A percentile compares a stretch with the other conserved stretches of the same genome.
These are phyloP conservation scores for Salix suchowensis DNA, from an alignment of 345 rosid genomes.

Conservation along the genomic window DNA sequence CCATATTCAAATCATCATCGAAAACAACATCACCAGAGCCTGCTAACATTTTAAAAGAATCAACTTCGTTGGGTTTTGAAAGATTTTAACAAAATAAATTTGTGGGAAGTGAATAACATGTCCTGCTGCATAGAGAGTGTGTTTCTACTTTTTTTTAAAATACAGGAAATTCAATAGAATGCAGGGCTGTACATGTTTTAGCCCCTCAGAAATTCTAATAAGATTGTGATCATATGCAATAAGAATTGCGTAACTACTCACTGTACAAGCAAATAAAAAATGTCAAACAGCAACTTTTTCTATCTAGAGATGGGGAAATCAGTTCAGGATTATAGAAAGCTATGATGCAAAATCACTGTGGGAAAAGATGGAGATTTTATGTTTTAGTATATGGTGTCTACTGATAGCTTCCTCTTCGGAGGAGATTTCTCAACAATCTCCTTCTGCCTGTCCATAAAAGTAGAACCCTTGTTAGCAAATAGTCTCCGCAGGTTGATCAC, in stretches of 20 bases:
- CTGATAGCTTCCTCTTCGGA: slow-evolving; percentile 71
- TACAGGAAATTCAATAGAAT: too few relatives aligned
- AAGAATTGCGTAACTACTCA: neutral
- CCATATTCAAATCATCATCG: too few relatives aligned
- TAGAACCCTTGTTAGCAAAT: slow-evolving; percentile 80
- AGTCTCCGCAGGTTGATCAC: slow-evolving; percentile 88
- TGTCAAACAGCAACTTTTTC: neutral
- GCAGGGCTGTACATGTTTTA: too few relatives aligned
- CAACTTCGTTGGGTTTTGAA: too few relatives aligned
- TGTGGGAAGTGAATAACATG: too few relatives aligned
- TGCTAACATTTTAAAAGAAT: too few relatives aligned
- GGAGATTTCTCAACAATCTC: slow-evolving; percentile 70
- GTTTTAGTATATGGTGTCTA: slow-evolving; percentile 70
- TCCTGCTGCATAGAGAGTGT: too few relatives aligned
- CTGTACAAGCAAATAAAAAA: neutral
- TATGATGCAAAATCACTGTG: slow-evolving; percentile 8
- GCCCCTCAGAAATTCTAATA: neutral
- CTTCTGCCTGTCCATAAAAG: slow-evolving; percentile 86
- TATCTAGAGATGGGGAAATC: neutral
- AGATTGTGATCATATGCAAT: neutral
- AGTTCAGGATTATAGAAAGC: neutral
- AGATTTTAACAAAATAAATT: too few relatives aligned
- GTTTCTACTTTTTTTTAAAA: too few relatives aligned
- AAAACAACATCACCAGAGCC: too few relatives aligned
- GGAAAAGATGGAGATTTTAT: neutral